These are phyloP conservation scores for Podospora tetraspora DNA, from an alignment of 495 filamentous ascomycete genomes.

Conservation along the genomic window DNA sequence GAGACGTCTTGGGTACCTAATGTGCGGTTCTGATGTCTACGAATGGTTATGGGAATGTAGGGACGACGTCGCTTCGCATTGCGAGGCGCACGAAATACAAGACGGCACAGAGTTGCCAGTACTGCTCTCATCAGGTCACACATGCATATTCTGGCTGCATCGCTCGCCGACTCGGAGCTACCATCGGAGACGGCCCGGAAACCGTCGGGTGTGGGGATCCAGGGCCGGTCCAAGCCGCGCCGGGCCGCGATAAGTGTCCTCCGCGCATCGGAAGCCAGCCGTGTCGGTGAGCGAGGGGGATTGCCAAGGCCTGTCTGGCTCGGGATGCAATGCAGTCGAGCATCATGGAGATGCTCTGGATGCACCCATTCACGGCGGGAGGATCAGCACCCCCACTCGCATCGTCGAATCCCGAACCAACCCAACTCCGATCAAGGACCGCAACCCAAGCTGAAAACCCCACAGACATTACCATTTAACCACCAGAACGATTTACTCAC, in stretches of 20 bases:
- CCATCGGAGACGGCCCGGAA: slow-evolving; percentile 2
- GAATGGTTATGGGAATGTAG: neutral
- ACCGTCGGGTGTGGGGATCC: neutral
- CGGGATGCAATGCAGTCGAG: neutral
- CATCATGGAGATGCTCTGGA: neutral
- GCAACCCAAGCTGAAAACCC: neutral
- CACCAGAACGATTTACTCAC: neutral
- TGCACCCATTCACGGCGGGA: neutral
- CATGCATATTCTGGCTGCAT: neutral
- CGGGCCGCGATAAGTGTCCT: neutral
- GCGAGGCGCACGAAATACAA: neutral
- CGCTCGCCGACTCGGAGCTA: neutral
- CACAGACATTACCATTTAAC: neutral
- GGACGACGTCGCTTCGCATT: neutral
- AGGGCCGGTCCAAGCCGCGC: neutral
- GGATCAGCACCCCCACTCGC: neutral
- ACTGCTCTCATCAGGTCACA: neutral
- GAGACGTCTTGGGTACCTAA: neutral
- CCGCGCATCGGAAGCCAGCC: slow-evolving; percentile 5
- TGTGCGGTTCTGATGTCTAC: neutral
- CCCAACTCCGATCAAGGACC: neutral
- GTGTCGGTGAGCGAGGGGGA: neutral
- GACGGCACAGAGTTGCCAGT: neutral
- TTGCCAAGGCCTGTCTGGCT: neutral
- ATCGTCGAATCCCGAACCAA: neutral